Base-by-base conservation (phyloP, 2,329 filamentous ascomycete species). In the Penicillium capsulatum region DNA sequence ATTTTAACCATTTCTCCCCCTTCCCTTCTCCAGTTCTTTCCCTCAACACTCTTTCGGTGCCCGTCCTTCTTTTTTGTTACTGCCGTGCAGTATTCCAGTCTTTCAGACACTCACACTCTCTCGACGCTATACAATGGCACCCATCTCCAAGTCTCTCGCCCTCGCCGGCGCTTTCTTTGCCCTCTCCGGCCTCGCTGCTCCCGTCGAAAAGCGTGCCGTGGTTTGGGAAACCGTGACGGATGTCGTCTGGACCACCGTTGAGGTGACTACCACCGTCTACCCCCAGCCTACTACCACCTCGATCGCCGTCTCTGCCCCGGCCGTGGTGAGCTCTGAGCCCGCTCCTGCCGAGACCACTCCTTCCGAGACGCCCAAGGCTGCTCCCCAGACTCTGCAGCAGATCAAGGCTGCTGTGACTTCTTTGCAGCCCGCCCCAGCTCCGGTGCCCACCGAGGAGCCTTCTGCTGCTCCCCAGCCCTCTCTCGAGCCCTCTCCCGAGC, bases 181-280 rank as follows among this genome's bases (percentile, higher is more conserved):
- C 22, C 43, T 58, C 34, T 36, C 60, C 31, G 48, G 51, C 45
- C 50, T 57, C 17, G 57, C 63, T 29, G 57, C 54, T 34, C 63
- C 63, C 16, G 34, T 63, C 14, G 44, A 62, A 31, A 67, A 66
- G 56, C 64, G 64, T 38, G 68, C 68, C 17, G 57, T 74, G 26
- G 70, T 73, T 38, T 75, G 67, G 63, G 64, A 73, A 47, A 77
- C 73, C 17, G 65, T 73, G 33, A 68, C 64, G 26, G 65, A 70
- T 15, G 60, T 69, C 36, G 70, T 69, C 38, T 67, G 69, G 51
- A 69, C 71, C 38, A 77, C 72, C 29, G 59, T 77, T 34, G 61
- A 67, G 36, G 60, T 72, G 41, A 72, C 69, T 43, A 68, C 65
- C 47, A 75, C 72, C 43, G 46, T 78, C 58, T 74, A 67, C 54